Conservation (phyloP, 2,329 filamentous ascomycete species). For the Colletotrichum sp. region DNA sequence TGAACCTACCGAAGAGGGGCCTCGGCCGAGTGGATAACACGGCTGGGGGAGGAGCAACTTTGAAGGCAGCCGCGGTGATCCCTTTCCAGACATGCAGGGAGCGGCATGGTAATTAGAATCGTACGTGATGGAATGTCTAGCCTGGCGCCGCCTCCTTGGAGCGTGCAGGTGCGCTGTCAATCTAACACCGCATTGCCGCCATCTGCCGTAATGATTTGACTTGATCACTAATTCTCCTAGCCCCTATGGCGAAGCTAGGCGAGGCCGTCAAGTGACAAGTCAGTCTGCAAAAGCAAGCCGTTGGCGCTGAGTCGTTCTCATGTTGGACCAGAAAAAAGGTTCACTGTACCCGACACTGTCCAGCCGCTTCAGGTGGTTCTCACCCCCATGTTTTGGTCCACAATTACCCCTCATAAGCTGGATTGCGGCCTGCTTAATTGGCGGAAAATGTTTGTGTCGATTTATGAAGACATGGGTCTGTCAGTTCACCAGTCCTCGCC, state of each 20-base stretch:
- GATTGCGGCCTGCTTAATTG: not conserved
- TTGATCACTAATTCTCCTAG: not conserved
- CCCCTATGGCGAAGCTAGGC: not conserved
- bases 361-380: not conserved
- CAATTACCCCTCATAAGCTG: slow-evolving; percentile 13
- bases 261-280: not conserved
- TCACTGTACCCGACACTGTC: slow-evolving; percentile 12
- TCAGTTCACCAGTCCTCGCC: not conserved
- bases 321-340: not conserved
- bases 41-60: not conserved
- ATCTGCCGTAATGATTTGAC: not conserved
- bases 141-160: not conserved
- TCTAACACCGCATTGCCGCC: not conserved
- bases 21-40: not conserved
- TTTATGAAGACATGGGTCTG: not conserved
- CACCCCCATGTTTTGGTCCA: not conserved
- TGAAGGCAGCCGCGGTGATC: not conserved
- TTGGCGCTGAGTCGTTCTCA: not conserved
- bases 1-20: not conserved
- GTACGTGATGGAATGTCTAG: not conserved
- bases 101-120: not conserved
- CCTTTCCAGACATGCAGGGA: not conserved
- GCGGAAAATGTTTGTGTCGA: not conserved
- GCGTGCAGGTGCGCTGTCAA: not conserved
- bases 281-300: not conserved